phyloP scores from a whole-genome alignment of 2,329 filamentous ascomycete species.

The Paraphaeosphaeria minitans region DNA sequence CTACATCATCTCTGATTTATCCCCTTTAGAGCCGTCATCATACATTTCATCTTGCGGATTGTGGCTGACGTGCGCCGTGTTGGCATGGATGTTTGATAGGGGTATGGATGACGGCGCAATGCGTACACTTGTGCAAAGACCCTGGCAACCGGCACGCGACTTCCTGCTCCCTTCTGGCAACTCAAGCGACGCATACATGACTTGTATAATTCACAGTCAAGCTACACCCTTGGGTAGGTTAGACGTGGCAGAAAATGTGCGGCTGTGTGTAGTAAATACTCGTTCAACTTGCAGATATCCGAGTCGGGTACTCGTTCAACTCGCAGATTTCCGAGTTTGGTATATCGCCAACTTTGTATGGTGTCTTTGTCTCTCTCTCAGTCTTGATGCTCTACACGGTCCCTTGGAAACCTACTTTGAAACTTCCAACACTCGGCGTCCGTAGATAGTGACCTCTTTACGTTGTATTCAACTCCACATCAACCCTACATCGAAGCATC shows the following conservation, averaged over 20 bases:
- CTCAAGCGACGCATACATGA: not conserved
- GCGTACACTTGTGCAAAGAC: not conserved
- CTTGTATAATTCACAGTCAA: not conserved
- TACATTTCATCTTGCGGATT: not conserved
- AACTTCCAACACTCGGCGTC: no score
- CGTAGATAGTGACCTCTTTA: no score
- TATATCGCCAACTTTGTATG: no score
- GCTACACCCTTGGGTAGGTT: not conserved
- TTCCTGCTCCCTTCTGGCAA: not conserved
- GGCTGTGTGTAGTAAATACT: no score
- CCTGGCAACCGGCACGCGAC: slow-evolving; percentile 5
- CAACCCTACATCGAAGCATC: not conserved
- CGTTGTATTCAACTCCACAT: no score
- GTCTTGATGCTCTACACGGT: no score
- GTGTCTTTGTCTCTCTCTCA: no score
- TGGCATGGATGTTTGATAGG: not conserved
- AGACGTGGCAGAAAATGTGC: no score
- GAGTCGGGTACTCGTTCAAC: no score
- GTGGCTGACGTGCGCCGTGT: not conserved
- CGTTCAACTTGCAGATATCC: no score
- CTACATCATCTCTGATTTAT: slow-evolving; percentile 9
- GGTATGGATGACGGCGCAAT: not conserved
- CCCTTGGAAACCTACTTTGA: no score
- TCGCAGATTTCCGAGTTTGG: no score
- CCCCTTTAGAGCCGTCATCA: not conserved